Evolutionary conservation across 495 filamentous ascomycete species (phyloP).

Genomic region (Neurospora sp.): DNA sequence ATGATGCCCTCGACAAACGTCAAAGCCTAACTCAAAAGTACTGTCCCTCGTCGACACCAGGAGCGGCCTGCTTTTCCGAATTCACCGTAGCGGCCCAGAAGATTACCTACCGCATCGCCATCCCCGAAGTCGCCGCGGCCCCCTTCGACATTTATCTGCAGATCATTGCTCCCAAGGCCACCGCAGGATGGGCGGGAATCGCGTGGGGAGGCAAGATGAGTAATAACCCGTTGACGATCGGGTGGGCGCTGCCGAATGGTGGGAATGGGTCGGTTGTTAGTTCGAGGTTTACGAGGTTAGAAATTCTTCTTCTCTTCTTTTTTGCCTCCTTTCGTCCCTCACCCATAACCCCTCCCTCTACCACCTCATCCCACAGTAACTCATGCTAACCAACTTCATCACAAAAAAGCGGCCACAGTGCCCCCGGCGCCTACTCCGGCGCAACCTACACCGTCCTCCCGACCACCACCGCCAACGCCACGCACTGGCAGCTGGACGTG

Average conservation of each 20-base stretch:
- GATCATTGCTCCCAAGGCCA: slow-evolving; percentile 28
- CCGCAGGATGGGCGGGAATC: slow-evolving; percentile 36
- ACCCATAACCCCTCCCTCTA: not conserved
- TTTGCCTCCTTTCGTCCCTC: not conserved
- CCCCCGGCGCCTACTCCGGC: slow-evolving; percentile 30
- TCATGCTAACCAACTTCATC: slow-evolving; percentile 1
- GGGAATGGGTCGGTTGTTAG: slow-evolving; percentile 28
- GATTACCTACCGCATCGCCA: slow-evolving; percentile 37
- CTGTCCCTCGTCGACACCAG: slow-evolving; percentile 12
- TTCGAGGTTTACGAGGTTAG: slow-evolving; percentile 38
- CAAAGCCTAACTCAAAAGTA: slow-evolving; percentile 19
- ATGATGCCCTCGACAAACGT: slow-evolving; percentile 6
- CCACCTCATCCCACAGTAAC: not conserved
- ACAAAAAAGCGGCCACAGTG: slow-evolving; percentile 21
- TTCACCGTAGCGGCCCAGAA: slow-evolving; percentile 23
- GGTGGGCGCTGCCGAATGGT: slow-evolving; percentile 26
- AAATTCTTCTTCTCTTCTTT: not conserved
- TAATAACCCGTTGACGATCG: slow-evolving; percentile 38
- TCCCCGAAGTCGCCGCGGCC: slow-evolving; percentile 29
- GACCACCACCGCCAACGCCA: slow-evolving; percentile 32
- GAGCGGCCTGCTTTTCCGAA: slow-evolving; percentile 10
- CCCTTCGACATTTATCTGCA: slow-evolving; percentile 40
- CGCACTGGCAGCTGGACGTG: slow-evolving; percentile 40
- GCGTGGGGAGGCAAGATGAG: slow-evolving; percentile 43
- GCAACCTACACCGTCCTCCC: slow-evolving; percentile 35